Evolutionary conservation across 2,329 filamentous ascomycete species (phyloP).

Genomic region (Geosmithia flava): DNA sequence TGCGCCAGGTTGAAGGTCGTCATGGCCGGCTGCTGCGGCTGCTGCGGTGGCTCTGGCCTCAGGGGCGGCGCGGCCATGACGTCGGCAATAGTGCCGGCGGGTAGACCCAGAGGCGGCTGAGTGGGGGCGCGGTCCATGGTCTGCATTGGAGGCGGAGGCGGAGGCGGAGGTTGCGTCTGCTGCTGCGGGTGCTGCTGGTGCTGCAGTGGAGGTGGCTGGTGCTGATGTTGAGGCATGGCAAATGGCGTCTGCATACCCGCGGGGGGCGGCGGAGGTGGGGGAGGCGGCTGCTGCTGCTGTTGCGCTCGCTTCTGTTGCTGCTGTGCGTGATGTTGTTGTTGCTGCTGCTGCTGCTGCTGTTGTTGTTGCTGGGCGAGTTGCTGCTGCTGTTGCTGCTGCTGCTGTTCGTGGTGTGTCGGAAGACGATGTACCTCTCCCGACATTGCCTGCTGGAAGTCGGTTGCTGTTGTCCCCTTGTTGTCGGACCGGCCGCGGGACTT

Average conservation of each 20-base stretch:
- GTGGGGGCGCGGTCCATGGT: conserved; percentile 20
- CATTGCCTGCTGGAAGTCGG: conserved; percentile 26
- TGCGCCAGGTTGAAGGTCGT: conserved; percentile 38
- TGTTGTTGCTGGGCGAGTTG: conserved; percentile 17
- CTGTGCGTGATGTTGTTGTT: not conserved
- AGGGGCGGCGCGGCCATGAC: conserved; percentile 45
- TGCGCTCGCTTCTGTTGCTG: conserved; percentile 12
- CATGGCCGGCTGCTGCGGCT: conserved; percentile 31
- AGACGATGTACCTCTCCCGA: conserved; percentile 26
- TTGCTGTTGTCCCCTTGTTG: conserved; percentile 18
- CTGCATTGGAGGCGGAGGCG: conserved; percentile 25
- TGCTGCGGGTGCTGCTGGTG: conserved; percentile 17
- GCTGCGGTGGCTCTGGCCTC: conserved; percentile 35
- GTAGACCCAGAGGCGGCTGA: not conserved
- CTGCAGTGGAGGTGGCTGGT: conserved; percentile 8
- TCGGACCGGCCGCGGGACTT: conserved; percentile 24
- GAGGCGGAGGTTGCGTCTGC: conserved; percentile 22
- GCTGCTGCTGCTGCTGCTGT: not conserved
- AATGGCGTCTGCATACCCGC: no score
- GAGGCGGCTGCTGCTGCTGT: not conserved
- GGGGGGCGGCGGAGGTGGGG: not conserved
- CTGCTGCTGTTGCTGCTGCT: conserved; percentile 12
- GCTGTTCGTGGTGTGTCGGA: conserved; percentile 29
- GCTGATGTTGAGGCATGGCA: conserved; percentile 7
- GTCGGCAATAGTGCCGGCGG: conserved; percentile 29